Percentiles rank a stretch among this genome's conserved stretches.
Conservation (phyloP, 768 basidiomycete genomes). For the Peribolospora kevripleyi region DNA sequence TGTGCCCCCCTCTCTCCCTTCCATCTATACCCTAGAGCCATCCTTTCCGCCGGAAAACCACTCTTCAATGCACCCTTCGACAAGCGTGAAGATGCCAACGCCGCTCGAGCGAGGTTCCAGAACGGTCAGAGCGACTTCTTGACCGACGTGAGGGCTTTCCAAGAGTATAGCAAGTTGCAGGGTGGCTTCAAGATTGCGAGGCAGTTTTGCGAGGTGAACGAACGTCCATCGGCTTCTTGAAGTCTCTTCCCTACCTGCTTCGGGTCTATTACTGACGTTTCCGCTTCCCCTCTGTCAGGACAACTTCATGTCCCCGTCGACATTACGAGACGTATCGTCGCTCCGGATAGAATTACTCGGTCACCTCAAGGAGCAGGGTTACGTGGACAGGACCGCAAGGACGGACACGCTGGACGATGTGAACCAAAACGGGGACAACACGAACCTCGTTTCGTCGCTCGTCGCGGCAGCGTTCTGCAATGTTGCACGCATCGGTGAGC, state of each 20-base stretch:
- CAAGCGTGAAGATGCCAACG: constrained; percentile 50
- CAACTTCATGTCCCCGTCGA: constrained; percentile 59
- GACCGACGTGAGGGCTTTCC: constrained; percentile 54
- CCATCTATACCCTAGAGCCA: constrained; percentile 22
- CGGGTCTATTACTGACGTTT: background rate
- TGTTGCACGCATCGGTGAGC: no score
- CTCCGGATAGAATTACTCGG: constrained; percentile 54
- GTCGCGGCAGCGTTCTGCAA: constrained; percentile 3
- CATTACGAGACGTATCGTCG: constrained; percentile 50
- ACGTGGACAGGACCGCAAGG: constrained; percentile 21
- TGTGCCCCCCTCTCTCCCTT: no score
- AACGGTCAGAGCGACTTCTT: constrained; percentile 57
- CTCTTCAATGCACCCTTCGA: constrained; percentile 62
- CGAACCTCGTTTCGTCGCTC: constrained; percentile 57
- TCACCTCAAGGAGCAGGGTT: constrained; percentile 44
- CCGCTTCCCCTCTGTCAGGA: constrained; percentile 15
- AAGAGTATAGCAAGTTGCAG: constrained; percentile 22
- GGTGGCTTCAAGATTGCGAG: no score
- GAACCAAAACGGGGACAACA: constrained; percentile 40
- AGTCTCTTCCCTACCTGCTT: constrained; percentile 14
- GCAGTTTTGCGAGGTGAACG: no score
- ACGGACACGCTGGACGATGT: constrained; percentile 12
- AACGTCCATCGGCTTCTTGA: constrained; percentile 16
- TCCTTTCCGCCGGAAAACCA: constrained; percentile 55
- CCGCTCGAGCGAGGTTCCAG: constrained; percentile 43